phyloP scores from a whole-genome alignment of 495 filamentous ascomycete species.

The Penicillium coffeae region DNA sequence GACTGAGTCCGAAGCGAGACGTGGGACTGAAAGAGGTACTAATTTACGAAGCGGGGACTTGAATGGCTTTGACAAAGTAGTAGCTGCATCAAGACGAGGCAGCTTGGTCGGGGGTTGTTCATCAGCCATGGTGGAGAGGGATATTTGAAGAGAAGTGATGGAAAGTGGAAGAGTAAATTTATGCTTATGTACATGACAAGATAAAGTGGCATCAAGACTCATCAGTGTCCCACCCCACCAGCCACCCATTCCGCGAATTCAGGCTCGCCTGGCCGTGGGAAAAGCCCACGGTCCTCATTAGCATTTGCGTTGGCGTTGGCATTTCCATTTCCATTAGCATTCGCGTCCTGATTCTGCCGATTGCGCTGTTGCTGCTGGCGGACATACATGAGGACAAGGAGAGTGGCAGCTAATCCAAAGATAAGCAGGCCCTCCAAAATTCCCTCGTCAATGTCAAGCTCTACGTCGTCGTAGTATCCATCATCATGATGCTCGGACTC shows the following conservation, averaged over 20 bases:
- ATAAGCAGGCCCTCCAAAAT: constrained; percentile 84
- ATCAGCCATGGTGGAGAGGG: constrained; percentile 25
- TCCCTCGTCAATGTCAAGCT: constrained; percentile 64
- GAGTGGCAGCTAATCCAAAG: constrained; percentile 65
- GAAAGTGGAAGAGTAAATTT: constrained; percentile 1
- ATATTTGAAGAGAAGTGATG: background rate
- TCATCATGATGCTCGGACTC: constrained; percentile 49
- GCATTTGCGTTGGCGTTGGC: constrained; percentile 15
- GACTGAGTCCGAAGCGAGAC: background rate
- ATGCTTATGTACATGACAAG: background rate
- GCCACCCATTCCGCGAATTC: constrained; percentile 70
- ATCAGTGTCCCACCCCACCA: constrained; percentile 71
- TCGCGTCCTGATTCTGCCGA: constrained; percentile 42
- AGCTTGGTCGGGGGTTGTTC: constrained; percentile 41
- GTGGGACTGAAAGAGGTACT: background rate
- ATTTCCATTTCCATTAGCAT: constrained; percentile 22
- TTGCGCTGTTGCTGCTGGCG: constrained; percentile 64
- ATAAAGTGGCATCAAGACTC: constrained; percentile 10
- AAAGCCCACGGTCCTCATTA: constrained; percentile 56
- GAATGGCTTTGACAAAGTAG: constrained; percentile 61
- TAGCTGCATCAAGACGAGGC: constrained; percentile 50
- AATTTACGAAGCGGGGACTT: constrained; percentile 54
- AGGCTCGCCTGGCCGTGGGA: constrained; percentile 68
- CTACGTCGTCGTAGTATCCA: constrained; percentile 61
- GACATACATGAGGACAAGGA: constrained; percentile 78